Percentiles rank a stretch among this genome's conserved stretches.
Evolutionary conservation across 2,329 filamentous ascomycete species (phyloP).

Genomic region (Emydomyces testavorans): DNA sequence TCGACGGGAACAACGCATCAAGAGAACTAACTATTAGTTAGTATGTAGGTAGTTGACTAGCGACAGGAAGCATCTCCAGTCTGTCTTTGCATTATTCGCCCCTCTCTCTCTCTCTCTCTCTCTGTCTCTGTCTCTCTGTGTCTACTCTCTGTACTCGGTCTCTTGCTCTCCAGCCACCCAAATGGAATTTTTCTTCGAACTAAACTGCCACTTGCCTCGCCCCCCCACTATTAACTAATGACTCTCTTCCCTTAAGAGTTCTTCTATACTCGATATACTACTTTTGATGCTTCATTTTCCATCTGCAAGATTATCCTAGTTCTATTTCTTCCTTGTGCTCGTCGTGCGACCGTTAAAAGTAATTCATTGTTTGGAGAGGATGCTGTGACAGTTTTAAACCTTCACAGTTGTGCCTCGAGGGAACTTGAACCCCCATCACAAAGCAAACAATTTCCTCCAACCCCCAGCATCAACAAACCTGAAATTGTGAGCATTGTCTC

Average conservation of each 20-base stretch:
- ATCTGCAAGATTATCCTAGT: too few species aligned
- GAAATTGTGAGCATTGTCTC: neutral
- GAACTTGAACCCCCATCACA: neutral
- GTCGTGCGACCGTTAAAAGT: too few species aligned
- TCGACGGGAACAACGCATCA: neutral
- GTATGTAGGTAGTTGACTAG: too few species aligned
- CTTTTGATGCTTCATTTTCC: too few species aligned
- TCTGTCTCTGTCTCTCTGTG: conserved; percentile 6
- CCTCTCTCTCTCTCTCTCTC: conserved; percentile 1
- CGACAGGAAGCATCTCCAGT: too few species aligned
- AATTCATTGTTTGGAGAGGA: too few species aligned
- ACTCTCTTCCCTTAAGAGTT: too few species aligned
- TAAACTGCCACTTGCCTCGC: too few species aligned
- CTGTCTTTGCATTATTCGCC: neutral
- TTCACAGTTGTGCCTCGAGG: neutral
- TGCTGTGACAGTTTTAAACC: too few species aligned
- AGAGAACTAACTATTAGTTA: neutral
- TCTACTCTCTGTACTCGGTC: neutral
- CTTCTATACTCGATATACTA: too few species aligned
- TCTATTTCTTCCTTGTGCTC: too few species aligned
- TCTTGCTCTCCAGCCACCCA: neutral
- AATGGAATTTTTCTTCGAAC: neutral
- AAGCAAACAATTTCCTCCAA: conserved; percentile 1
- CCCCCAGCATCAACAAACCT: neutral
- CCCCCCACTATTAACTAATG: neutral